Base-by-base conservation (phyloP, 2,329 filamentous ascomycete species). In the Apiospora saccharicola region DNA sequence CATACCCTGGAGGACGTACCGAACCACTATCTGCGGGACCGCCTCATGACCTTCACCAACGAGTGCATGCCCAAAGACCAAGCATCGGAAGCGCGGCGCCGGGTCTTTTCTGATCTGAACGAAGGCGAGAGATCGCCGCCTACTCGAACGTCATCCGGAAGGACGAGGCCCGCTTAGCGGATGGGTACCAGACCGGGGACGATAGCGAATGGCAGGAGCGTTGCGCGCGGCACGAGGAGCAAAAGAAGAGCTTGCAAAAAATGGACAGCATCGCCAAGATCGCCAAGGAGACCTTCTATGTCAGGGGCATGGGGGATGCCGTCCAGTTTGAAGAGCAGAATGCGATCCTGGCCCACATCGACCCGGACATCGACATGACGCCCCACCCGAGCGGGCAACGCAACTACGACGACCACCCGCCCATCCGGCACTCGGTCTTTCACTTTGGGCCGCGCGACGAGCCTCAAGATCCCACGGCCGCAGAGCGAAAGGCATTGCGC, bases 1-100 rank as follows among this genome's bases (percentile, higher is more conserved):
- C 64, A 68, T 26, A 68, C 64, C 3, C 22, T 68, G 14, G 64
- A 68, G 24, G 64, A 44, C 64, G 5, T 68, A 16, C 64, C 64
- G 3, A 68, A 68, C 10, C 64, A 68, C 37, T 68, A 43, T 4
- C 37, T 68, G 22, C 37, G 64, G 4, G 64, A 68, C 37, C 22
- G 64, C 24, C 26, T 68, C 37, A 68, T 68, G 64, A 46, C 24
- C 37, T 68, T 24, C 14, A 68, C 22, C 37, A 68, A 68, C 22
- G 24, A 26, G 24, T 13, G 24, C n/a, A 46, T 46, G 37, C 24
- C 64, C 64, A n/a, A 26, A 16, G 43, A 68, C 37, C 43, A 68
- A 6, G n/a, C 37, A 7, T 22, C n/a, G 5, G 43, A 16, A 24
- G 37, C 64, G 37, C 64, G 64, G 2, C 64, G 37, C 22, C n/a